A percentile compares a stretch with the other conserved stretches of the same genome.
phyloP scores from a whole-genome alignment of 257 asterid species.

The Gardenia jasminoides region DNA sequence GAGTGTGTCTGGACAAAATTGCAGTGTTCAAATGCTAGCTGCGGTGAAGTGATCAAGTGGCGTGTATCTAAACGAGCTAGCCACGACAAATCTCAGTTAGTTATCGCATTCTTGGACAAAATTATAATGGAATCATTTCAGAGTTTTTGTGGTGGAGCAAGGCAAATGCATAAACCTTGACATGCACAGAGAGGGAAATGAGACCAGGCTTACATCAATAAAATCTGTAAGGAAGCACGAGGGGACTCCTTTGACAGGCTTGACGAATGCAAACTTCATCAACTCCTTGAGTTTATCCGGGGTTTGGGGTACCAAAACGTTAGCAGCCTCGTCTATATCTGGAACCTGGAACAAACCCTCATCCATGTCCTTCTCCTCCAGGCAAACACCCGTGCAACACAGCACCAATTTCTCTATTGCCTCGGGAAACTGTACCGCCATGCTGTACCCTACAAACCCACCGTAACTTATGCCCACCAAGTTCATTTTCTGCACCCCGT shows the following conservation, averaged over 20 bases:
- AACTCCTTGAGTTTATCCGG: constrained; percentile 73
- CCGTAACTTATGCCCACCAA: constrained; percentile 91
- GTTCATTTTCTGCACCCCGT: constrained; percentile 49
- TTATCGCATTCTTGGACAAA: no score
- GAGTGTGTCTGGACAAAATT: no score
- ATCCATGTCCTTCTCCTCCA: constrained; percentile 78
- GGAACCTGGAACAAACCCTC: constrained; percentile 68
- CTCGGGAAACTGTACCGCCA: constrained; percentile 77
- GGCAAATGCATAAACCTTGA: no score
- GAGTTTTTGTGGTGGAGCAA: no score
- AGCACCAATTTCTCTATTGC: constrained; percentile 71
- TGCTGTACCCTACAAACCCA: constrained; percentile 78
- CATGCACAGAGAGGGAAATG: background rate
- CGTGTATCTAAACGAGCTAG: no score
- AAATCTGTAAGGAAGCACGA: constrained; percentile 80
- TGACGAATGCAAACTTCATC: constrained; percentile 66
- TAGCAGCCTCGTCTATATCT: constrained; percentile 73
- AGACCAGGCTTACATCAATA: constrained; percentile 47
- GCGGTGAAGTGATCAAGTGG: no score
- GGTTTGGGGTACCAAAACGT: constrained; percentile 78
- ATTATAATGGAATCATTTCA: no score
- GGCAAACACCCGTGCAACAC: constrained; percentile 81
- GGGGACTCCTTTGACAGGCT: constrained; percentile 68
- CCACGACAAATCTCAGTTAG: no score
- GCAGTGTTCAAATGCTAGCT: background rate